Evolutionary conservation across 768 basidiomycete species (phyloP), one percentile per base, ranked within the genome.

Genomic region (Xerocomus brunneocitrinus): DNA sequence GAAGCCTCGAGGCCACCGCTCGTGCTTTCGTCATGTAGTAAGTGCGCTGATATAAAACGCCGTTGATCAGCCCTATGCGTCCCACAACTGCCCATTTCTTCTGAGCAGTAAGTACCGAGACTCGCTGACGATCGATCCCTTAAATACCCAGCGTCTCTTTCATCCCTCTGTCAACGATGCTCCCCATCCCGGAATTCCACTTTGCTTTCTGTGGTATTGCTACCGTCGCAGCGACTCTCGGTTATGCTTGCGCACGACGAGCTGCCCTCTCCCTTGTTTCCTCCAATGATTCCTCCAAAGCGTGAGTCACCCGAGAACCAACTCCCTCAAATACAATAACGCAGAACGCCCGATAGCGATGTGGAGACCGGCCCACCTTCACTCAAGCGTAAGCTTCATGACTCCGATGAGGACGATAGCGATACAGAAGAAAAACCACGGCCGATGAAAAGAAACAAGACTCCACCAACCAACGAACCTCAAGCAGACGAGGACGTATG

Each of bases 201-300:
- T 12, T 34, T 34, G 76, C 81, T 28, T 74, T 81, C 51, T 79
- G 76, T 48, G 79, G 81, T 55, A 71, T 84, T 52, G 81, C 82
- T 30, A 82, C 81, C 14, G 75, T 83, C 57, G 81, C 82, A 50
- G 82, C 81, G 8, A 79, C 79, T 13, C 74, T 83, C 25, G 79
- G 82, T 47, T 84, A 83, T 57, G 79, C 80, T 3, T 82, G 74
- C 56, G 69, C 76, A 22, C 77, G 80, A 47, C 77, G 75, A 52
- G 67, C 65, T 9, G 58, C 50, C 31, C 43, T 51, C 19, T 54
- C 61, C 36, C 47, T 67, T 10, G 42, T 57, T 42, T 36, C 64
- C 34, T n/a, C 57, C 28, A 53, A 53, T 59, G 52, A 61, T n/a
- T 5, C 42, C 50, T 57, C 58, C 61, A 60, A 55, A 61, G 60